Evolutionary conservation across 208 protist genomes (phyloP), one percentile per base, ranked within the genome.

Genomic region (Herpetomonas tarakana): DNA sequence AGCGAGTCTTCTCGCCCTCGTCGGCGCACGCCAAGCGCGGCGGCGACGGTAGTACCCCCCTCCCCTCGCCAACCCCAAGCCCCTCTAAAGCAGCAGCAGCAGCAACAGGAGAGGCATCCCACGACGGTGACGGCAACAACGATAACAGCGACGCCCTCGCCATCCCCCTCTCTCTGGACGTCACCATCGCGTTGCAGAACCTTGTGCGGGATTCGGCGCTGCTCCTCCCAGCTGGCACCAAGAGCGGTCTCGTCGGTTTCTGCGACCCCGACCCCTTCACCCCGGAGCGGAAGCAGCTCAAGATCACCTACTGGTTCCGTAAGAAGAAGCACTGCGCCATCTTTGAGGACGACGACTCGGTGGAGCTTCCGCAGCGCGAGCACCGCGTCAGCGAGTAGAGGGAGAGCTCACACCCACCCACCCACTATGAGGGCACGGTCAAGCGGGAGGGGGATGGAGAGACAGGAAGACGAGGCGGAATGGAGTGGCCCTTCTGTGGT

Each of bases 231-330:
- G 67, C 44, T 3, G 90, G 81, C 27, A 78, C 78, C 21, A 92
- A 92, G 65, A 80, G 73, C 31, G 71, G 65, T 41, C 68, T 96
- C 1, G 78, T 87, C 1, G 90, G 90, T 47, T 93, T 96, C 76
- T 91, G 75, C 57, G 85, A 96, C 49, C 86, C 90, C 0, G 85
- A 93, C 60, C 90, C 90, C 29, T 91, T 82, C 78, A 89, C 88
- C 22, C 68, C 69, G n/a, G 86, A 93, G 72, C 28, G 62, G 55
- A 93, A 96, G 64, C 57, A 83, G 60, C 70, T 96, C 29, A 90
- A 87, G 62, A 80, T 96, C 60, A 69, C 81, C 35, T 96, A 96
- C 71, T 84, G 81, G 76, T 96, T 96, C 62, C 76, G 78, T 25
- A 77, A 75, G 52, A 83, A 74, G 64, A 78, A 81, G 52, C 90